Evolutionary conservation across 2,329 filamentous ascomycete species (phyloP), one percentile per base, ranked within the genome.

Genomic region (Cordyceps tenuipes): DNA sequence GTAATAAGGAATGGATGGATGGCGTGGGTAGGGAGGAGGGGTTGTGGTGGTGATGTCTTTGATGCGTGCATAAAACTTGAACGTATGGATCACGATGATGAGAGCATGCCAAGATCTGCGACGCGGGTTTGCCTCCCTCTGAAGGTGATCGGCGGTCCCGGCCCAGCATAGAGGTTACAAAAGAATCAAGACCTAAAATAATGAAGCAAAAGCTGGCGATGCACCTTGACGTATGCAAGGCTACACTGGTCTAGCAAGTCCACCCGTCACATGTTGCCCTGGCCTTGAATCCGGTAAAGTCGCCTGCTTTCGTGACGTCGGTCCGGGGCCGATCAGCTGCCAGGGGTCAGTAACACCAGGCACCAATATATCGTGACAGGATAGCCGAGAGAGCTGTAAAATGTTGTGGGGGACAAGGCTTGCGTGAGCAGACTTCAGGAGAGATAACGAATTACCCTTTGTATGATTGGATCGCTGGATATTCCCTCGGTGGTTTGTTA

Each of bases 371-470:
- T 43, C 29, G 5, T 44, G 47, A 50, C 44, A 57, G 44, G 29
- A 57, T 57, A 57, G 44, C 54, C 54, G 54, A 57, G 51, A 55
- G 44, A 31, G 4, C 43, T 55, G 26, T n/a, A 31, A 6, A 43
- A 17, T 26, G 5, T 10, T 58, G 56, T 44, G 56, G 56, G 36
- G 36, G 43, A 39, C 23, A 13, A 47, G 31, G 43, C 12, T 31
- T 43, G 36, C 50, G 56, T 44, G 34, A 10, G 21, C n/a, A 47
- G 51, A 5, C 13, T 26, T 12, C 6, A 21, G 12, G 26, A 34
- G 44, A 57, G 56, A 58, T 58, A 51, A 51, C 56, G 47, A 58
- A 50, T 43, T 50, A 58, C 36, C 44, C 29, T 39, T 49, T 8
- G 19, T 41, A 10, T 49, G 19, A 57, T 57, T 57, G 54, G 54